phyloP scores from a whole-genome alignment of 495 filamentous ascomycete species.

The Podospora australis region DNA sequence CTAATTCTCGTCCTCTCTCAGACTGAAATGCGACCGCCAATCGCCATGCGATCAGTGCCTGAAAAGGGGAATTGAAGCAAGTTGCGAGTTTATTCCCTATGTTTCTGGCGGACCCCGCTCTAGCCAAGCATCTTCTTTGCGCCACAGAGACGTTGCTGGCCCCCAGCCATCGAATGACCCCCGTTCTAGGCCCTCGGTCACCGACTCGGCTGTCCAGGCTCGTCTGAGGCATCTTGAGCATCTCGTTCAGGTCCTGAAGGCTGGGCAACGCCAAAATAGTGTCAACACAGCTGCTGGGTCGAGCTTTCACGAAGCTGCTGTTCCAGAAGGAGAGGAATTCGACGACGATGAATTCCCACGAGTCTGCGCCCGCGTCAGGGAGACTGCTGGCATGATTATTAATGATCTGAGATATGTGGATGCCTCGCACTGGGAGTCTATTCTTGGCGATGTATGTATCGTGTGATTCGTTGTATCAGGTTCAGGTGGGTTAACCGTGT shows the following conservation, averaged over 20 bases:
- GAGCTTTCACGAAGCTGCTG: not conserved
- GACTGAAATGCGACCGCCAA: slow-evolving; percentile 48
- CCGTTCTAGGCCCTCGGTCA: slow-evolving; percentile 12
- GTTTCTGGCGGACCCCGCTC: slow-evolving; percentile 4
- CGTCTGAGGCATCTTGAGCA: slow-evolving; percentile 49
- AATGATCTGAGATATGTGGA: slow-evolving; percentile 44
- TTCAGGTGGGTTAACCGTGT: slow-evolving; percentile 1
- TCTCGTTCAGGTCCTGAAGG: slow-evolving; percentile 42
- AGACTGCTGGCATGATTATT: slow-evolving; percentile 26
- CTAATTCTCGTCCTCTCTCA: slow-evolving; percentile 11
- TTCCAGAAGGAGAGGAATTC: slow-evolving; percentile 4
- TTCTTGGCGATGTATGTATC: slow-evolving; percentile 42
- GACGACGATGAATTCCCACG: slow-evolving; percentile 4
- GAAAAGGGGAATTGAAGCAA: slow-evolving; percentile 37
- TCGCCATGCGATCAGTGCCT: slow-evolving; percentile 46
- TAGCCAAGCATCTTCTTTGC: slow-evolving; percentile 27
- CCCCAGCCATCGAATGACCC: not conserved
- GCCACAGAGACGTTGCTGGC: slow-evolving; percentile 21
- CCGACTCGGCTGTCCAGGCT: slow-evolving; percentile 38
- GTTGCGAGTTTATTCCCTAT: slow-evolving; percentile 38
- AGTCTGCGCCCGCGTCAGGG: slow-evolving; percentile 2
- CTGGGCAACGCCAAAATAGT: slow-evolving; percentile 17
- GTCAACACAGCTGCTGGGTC: not conserved
- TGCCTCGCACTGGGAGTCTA: slow-evolving; percentile 44
- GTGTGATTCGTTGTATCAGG: not conserved